These are phyloP conservation scores for Nepenthes mirabilis DNA, from an alignment of 148 eudicot species.

Conservation along the genomic window DNA sequence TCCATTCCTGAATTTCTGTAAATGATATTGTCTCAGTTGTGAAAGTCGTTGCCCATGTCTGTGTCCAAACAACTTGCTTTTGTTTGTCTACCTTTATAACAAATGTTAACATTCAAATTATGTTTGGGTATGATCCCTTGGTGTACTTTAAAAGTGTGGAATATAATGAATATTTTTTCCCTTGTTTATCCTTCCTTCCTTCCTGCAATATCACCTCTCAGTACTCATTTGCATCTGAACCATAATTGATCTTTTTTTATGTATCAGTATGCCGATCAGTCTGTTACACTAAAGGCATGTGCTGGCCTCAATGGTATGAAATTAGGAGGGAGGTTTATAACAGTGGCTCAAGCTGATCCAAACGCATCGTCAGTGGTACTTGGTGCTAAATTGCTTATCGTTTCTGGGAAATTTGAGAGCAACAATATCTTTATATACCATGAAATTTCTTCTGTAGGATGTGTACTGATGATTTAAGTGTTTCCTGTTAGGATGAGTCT, in stretches of 20 bases:
- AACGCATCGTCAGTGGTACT: conserved; percentile 36
- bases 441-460: not conserved
- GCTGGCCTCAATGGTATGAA: conserved; percentile 84
- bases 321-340: conserved; percentile 61
- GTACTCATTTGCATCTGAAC: too few relatives aligned
- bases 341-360: conserved; percentile 72
- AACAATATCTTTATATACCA: not conserved
- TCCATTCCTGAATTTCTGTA: too few relatives aligned
- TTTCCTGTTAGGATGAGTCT: conserved; percentile 32
- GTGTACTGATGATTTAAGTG: conserved; percentile 1
- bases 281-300: conserved; percentile 69
- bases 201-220: too few relatives aligned
- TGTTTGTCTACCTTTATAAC: too few relatives aligned
- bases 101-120: too few relatives aligned
- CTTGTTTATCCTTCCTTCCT: too few relatives aligned
- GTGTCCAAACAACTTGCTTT: too few relatives aligned
- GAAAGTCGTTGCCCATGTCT: too few relatives aligned
- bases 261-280: conserved; percentile 68
- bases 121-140: too few relatives aligned
- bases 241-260: conserved; percentile 1
- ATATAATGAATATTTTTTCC: too few relatives aligned
- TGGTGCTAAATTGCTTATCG: conserved; percentile 2
- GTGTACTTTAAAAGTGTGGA: too few relatives aligned
- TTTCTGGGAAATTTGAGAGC: not conserved
- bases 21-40: too few relatives aligned